Percentiles rank a stretch among this genome's conserved stretches.
These are phyloP conservation scores for Aspergillus sp. DNA, from an alignment of 2,329 filamentous ascomycete genomes.

Conservation along the genomic window DNA sequence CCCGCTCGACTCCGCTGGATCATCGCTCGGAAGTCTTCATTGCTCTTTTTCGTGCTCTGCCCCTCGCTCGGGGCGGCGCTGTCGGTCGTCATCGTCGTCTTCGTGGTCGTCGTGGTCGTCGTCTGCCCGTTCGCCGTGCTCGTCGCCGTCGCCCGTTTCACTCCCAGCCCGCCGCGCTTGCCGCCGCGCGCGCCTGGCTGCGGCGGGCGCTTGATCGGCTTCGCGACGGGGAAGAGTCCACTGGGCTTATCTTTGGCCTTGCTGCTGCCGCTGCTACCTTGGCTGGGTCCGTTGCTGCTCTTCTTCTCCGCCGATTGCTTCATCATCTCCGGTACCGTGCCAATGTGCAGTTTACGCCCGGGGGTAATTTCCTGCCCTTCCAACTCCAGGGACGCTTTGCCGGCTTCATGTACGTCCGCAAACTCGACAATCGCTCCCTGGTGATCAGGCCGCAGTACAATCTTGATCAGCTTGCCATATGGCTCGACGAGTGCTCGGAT, in stretches of 20 bases:
- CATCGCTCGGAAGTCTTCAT: constrained; percentile 60
- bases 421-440: constrained; percentile 87
- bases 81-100: constrained; percentile 30
- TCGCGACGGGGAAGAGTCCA: constrained; percentile 30
- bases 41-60: constrained; percentile 51
- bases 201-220: constrained; percentile 47
- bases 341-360: constrained; percentile 48
- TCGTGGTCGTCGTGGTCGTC: constrained; percentile 24
- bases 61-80: constrained; percentile 16
- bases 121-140: constrained; percentile 26
- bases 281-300: constrained; percentile 35
- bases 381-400: constrained; percentile 55
- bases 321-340: constrained; percentile 56
- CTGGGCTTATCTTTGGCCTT: constrained; percentile 41
- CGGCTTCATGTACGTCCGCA: constrained; percentile 66
- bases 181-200: constrained; percentile 47
- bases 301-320: constrained; percentile 41
- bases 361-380: constrained; percentile 49
- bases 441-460: constrained; percentile 78
- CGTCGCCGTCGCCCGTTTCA: constrained; percentile 41
- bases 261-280: constrained; percentile 37
- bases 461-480: constrained; percentile 70
- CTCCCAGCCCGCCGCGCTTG: constrained; percentile 52
- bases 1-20: constrained; percentile 45
- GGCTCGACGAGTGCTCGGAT: constrained; percentile 72